phyloP scores from a whole-genome alignment of 345 rosid genomes.

The Heritiera fomes region DNA sequence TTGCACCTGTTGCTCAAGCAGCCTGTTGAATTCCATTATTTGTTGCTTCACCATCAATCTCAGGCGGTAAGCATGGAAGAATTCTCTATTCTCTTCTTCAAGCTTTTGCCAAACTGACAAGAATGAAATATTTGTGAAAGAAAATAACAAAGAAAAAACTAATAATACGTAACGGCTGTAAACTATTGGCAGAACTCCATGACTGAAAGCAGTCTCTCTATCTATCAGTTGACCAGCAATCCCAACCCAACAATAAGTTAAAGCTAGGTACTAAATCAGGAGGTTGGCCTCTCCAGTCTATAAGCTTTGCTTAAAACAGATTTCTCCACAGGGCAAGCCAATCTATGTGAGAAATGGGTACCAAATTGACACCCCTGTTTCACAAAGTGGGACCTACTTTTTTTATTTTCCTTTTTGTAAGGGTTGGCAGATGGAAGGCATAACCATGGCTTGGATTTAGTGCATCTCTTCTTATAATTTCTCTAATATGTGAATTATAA shows the following conservation, averaged over 20 bases:
- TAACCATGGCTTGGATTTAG: neutral
- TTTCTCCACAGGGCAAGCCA: neutral
- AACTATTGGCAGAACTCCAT: neutral
- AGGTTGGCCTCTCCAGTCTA: neutral
- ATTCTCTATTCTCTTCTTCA: conserved; percentile 92
- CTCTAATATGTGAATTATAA: neutral
- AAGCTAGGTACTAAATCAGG: neutral
- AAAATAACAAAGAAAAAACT: neutral
- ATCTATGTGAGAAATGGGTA: conserved; percentile 9
- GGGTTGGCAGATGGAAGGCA: neutral
- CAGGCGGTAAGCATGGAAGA: conserved; percentile 86
- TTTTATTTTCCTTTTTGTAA: neutral
- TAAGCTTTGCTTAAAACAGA: neutral
- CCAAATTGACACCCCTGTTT: neutral
- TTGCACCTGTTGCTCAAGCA: conserved; percentile 86
- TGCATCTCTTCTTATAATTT: neutral
- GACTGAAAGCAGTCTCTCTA: neutral
- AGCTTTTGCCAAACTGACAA: conserved; percentile 98
- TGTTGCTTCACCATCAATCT: conserved; percentile 91
- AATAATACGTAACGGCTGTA: neutral
- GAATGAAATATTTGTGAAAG: conserved; percentile 15
- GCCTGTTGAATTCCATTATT: conserved; percentile 85
- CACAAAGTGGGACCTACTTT: neutral
- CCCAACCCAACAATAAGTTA: neutral
- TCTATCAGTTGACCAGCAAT: neutral